Base-by-base conservation (phyloP, 768 basidiomycete genomes). In the Termitomyces sp. region DNA sequence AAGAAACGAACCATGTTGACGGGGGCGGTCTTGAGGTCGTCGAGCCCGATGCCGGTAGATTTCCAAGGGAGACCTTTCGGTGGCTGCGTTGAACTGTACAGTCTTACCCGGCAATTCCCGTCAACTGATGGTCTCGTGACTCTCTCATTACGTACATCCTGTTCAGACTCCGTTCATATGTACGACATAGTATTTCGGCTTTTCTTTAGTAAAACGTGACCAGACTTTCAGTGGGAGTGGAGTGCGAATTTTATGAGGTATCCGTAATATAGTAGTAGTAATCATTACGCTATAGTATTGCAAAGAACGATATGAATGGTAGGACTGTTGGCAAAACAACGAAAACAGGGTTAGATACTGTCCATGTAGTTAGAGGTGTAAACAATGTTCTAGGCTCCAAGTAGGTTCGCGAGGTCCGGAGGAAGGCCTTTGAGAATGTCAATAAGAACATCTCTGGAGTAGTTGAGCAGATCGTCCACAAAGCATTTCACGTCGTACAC, bases 401-500 rank as follows among this genome's bases (percentile, higher is more conserved):
- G 59, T 50, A 72, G 59, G 14, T 41, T 57, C 41, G 57, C 34
- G 8, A 84, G 60, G 12, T 72, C 53, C 22, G 74, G 75, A 30
- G 64, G 55, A n/a, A 83, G 60, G 11, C 52, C 58, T 52, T 80
- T 78, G 59, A 83, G 54, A 12, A 73, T 54, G 8, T 63, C 77
- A 60, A 85, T 85, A 15, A 73, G 67, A 15, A 79, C 32, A 60
- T 82, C 74, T 65, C 83, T 80, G 2, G 70, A 61, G 5, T 65
- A 63, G 60, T 87, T 71, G 40, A 87, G 67, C 26, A 80, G 51
- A 3, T 68, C 68, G 59, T 84, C 82, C 32, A 86, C 49, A 24
- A 80, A 56, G 62, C 87, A 87, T 64, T 88, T 87, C 65, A 85
- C 63, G 10, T 81, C 69, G 57, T 82, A 81, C 9, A 84, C 69